Evolutionary conservation across 495 filamentous ascomycete species (phyloP), one percentile per base, ranked within the genome.

Genomic region (Xylaria palmicola): DNA sequence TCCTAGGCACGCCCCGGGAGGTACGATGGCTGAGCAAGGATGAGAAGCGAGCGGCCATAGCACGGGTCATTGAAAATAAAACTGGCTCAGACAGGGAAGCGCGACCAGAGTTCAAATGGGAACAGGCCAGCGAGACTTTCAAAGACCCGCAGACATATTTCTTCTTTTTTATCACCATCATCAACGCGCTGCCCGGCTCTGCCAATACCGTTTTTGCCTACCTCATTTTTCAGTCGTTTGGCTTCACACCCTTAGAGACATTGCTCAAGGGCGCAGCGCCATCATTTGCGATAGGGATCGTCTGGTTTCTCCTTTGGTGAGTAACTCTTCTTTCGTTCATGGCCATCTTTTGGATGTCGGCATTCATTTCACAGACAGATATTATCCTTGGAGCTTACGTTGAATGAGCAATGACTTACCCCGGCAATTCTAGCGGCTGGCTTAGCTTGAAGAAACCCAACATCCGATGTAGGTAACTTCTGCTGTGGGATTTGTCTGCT

Each of bases 151-250:
- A 49, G 26, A 49, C 26, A 6, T 49, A 49, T 17, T 49, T 80
- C 15, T 58, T 78, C 3, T 68, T 71, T 24, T 59, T 80, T 8
- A 58, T 74, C 4, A 74, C 72, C 0, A 70, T 82, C 51, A 61
- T 79, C 0, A 75, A 70, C 32, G 73, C 70, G 13, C 74, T 79
- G 20, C 78, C 78, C 0, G 10, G 45, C 1, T 6, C 45, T 3
- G 45, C 45, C 1, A 77, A 72, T 43, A 73, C 74, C 0, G 78
- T 74, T 17, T 82, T 79, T 57, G 74, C 71, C 0, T 62, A 69
- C 0, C 74, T 79, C 19, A 58, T 81, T 2, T 75, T 78, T 32
- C 68, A 64, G 10, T 72, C 71, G 4, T 82, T 82, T 61, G 79
- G 77, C 15, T 79, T 67, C 40, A 62, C 60, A 2, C 36, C 50